Percentiles rank a stretch among this genome's conserved stretches.
phyloP scores from a whole-genome alignment of 306 rosid genomes.

The Casuarina glauca region DNA sequence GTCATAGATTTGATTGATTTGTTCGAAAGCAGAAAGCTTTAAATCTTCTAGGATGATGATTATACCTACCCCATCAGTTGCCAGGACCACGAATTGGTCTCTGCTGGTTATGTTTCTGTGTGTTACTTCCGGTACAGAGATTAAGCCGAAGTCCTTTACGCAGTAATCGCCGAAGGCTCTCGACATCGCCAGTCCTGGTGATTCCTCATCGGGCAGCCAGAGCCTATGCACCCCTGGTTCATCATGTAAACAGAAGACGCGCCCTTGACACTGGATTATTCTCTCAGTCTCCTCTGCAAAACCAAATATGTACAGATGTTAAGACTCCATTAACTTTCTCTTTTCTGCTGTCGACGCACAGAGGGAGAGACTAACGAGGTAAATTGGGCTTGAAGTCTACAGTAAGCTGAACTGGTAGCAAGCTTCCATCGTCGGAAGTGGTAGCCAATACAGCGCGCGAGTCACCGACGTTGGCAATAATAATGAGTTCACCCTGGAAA shows the following conservation, averaged over 20 bases:
- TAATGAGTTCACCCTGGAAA: slow-evolving; percentile 62
- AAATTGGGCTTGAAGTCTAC: slow-evolving; percentile 92
- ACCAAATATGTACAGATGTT: slow-evolving; percentile 4
- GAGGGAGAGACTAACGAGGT: slow-evolving; percentile 65
- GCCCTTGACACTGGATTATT: slow-evolving; percentile 71
- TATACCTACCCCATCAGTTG: slow-evolving; percentile 85
- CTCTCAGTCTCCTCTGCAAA: slow-evolving; percentile 86
- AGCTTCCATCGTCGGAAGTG: slow-evolving; percentile 66
- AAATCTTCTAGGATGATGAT: background rate
- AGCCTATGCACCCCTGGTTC: slow-evolving; percentile 86
- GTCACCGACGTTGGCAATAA: slow-evolving; percentile 87
- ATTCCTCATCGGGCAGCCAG: slow-evolving; percentile 71
- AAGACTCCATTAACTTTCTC: background rate
- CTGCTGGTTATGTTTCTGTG: slow-evolving; percentile 52
- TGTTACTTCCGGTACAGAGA: slow-evolving; percentile 86
- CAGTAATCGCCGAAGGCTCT: slow-evolving; percentile 94
- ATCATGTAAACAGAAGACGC: slow-evolving; percentile 72
- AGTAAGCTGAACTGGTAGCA: slow-evolving; percentile 71
- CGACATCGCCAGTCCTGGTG: slow-evolving; percentile 92
- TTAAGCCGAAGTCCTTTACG: slow-evolving; percentile 73
- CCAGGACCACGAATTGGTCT: slow-evolving; percentile 82
- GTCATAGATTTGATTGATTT: no score
- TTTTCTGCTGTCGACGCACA: background rate
- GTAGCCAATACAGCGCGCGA: slow-evolving; percentile 93
- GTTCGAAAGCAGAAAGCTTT: background rate